Conservation (phyloP, 2,329 filamentous ascomycete species). For the Aureobasidium sp. region DNA sequence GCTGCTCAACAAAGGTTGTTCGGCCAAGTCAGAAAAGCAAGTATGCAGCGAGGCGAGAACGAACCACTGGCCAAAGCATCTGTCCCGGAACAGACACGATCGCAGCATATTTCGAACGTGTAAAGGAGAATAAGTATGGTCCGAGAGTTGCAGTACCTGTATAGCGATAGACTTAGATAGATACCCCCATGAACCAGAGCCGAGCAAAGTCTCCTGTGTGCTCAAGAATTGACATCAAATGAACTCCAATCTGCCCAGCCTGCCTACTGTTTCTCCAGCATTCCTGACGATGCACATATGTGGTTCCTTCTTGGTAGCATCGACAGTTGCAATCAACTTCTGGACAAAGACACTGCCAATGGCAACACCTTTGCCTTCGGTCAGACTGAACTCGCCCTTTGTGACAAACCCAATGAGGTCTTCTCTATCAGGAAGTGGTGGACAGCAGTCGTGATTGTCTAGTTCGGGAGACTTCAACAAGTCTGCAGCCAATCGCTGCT, state of each 20-base stretch:
- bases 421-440: conserved; percentile 61
- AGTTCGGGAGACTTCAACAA: conserved; percentile 33
- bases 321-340: neutral
- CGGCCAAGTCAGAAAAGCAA: neutral
- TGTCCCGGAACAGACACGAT: neutral
- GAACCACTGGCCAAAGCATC: neutral
- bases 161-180: conserved; percentile 2
- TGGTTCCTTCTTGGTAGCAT: conserved; percentile 33
- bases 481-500: conserved; percentile 35
- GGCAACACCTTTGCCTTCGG: conserved; percentile 66
- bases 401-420: conserved; percentile 90
- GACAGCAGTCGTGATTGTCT: conserved; percentile 26
- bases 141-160: neutral
- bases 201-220: neutral
- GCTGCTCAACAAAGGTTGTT: neutral
- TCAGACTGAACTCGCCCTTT: conserved; percentile 74
- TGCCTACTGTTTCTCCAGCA: conserved; percentile 69
- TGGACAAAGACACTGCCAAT: conserved; percentile 61
- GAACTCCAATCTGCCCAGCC: conserved; percentile 72
- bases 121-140: neutral
- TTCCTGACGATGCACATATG: conserved; percentile 73
- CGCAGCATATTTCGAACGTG: neutral
- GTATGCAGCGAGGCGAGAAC: neutral
- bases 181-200: neutral
- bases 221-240: conserved; percentile 28